phyloP scores from a whole-genome alignment of 2,329 filamentous ascomycete species.

The Aspergillus novofumigatus region DNA sequence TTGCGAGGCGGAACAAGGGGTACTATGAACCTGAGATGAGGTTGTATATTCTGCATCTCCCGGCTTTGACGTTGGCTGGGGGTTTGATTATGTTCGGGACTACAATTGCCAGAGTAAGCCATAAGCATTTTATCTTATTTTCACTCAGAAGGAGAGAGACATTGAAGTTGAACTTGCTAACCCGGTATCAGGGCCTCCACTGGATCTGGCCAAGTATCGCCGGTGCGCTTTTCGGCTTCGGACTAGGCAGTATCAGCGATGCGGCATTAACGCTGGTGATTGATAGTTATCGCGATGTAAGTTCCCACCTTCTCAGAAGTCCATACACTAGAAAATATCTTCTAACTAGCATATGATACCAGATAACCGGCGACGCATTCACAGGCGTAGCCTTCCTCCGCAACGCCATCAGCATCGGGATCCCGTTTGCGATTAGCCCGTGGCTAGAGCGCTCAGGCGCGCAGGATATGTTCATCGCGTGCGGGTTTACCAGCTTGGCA shows the following conservation, averaged over 20 bases:
- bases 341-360: neutral
- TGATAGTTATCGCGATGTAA: constrained; percentile 37
- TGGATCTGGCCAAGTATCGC: constrained; percentile 41
- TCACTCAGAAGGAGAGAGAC: too few relatives aligned
- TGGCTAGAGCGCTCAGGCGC: constrained; percentile 21
- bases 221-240: constrained; percentile 36
- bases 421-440: constrained; percentile 23
- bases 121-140: neutral
- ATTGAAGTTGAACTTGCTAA: neutral
- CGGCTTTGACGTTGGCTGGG: constrained; percentile 38
- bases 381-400: constrained; percentile 27
- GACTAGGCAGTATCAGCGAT: constrained; percentile 37
- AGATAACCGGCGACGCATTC: constrained; percentile 21
- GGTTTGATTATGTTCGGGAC: constrained; percentile 43
- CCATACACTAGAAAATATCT: neutral
- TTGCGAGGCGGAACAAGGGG: constrained; percentile 43
- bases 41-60: constrained; percentile 32
- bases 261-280: constrained; percentile 35
- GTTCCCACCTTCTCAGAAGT: neutral
- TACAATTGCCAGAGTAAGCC: constrained; percentile 32
- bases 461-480: constrained; percentile 21
- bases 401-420: constrained; percentile 25
- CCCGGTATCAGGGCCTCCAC: constrained; percentile 36
- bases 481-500: constrained; percentile 19
- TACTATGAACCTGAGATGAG: constrained; percentile 50